Conservation (phyloP, 164 flowering plant species). For the Kalanchoe fedtschenkoi region DNA sequence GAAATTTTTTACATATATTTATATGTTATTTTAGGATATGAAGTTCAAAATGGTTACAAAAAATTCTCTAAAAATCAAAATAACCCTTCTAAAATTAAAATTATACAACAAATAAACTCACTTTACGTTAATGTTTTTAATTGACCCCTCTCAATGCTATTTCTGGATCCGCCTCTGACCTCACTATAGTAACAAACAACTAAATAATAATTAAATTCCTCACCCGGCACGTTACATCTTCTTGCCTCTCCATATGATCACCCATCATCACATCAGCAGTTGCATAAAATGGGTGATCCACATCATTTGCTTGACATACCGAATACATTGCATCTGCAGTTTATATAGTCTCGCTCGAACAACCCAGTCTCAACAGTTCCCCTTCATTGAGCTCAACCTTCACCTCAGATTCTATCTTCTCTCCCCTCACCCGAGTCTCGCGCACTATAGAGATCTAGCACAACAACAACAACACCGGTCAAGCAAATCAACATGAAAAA, state of each 20-base stretch:
- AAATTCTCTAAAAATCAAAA: no score
- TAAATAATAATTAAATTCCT: not conserved
- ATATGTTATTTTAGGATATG: no score
- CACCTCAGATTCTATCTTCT: slow-evolving; percentile 48
- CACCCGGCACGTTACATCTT: not conserved
- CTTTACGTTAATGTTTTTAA: no score
- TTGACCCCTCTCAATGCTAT: no score
- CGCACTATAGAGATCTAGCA: slow-evolving; percentile 68
- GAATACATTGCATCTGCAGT: slow-evolving; percentile 80
- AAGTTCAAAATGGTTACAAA: no score
- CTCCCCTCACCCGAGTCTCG: slow-evolving; percentile 81
- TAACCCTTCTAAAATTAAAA: no score
- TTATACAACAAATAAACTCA: no score
- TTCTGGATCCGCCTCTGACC: no score
- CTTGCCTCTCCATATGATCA: slow-evolving; percentile 6
- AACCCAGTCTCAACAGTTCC: slow-evolving; percentile 63
- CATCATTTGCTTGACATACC: slow-evolving; percentile 40
- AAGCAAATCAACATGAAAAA: not conserved
- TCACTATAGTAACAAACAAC: not conserved
- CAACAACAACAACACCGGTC: slow-evolving; percentile 7
- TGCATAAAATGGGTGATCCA: slow-evolving; percentile 33
- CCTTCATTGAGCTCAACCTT: slow-evolving; percentile 54
- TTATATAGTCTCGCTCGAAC: slow-evolving; percentile 68
- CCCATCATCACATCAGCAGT: slow-evolving; percentile 12
- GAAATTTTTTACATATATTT: no score